Percentiles rank a stretch among this genome's conserved stretches.
phyloP scores from a whole-genome alignment of 2,329 filamentous ascomycete genomes.

The Canariomyces notabilis region DNA sequence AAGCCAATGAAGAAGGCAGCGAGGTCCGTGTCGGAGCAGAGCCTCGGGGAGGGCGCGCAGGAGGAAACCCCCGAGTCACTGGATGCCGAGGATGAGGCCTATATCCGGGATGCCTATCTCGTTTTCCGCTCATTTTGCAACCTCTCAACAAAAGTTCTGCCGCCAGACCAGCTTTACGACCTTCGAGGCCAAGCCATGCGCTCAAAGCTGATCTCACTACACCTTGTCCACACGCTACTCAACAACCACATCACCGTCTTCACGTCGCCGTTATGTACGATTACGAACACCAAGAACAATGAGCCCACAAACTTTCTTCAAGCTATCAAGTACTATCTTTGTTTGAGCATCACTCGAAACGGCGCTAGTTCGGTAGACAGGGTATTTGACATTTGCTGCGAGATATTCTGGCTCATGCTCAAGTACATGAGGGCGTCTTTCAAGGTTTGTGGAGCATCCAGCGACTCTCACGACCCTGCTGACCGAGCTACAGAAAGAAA shows the following conservation, averaged over 20 bases:
- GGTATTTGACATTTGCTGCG: conserved; percentile 92
- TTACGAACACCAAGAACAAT: conserved; percentile 83
- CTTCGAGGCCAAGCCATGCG: conserved; percentile 93
- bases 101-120: conserved; percentile 93
- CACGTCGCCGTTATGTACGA: conserved; percentile 84
- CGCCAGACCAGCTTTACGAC: conserved; percentile 87
- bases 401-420: conserved; percentile 97
- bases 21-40: conserved; percentile 49
- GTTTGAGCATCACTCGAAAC: conserved; percentile 89
- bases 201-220: conserved; percentile 89
- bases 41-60: conserved; percentile 47
- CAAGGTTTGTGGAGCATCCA: conserved; percentile 57
- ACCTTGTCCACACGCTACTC: conserved; percentile 89
- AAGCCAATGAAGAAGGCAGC: conserved; percentile 42
- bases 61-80: conserved; percentile 56
- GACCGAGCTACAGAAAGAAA: conserved; percentile 67
- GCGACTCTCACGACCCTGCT: not conserved
- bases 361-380: conserved; percentile 86
- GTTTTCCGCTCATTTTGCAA: conserved; percentile 98
- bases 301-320: conserved; percentile 88
- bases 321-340: conserved; percentile 94
- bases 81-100: conserved; percentile 84
- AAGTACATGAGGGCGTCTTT: conserved; percentile 89
- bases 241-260: conserved; percentile 93
- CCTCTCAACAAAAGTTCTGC: conserved; percentile 84